Conservation (phyloP, 179 eudicot genomes). For the Beta lomatogona region DNA sequence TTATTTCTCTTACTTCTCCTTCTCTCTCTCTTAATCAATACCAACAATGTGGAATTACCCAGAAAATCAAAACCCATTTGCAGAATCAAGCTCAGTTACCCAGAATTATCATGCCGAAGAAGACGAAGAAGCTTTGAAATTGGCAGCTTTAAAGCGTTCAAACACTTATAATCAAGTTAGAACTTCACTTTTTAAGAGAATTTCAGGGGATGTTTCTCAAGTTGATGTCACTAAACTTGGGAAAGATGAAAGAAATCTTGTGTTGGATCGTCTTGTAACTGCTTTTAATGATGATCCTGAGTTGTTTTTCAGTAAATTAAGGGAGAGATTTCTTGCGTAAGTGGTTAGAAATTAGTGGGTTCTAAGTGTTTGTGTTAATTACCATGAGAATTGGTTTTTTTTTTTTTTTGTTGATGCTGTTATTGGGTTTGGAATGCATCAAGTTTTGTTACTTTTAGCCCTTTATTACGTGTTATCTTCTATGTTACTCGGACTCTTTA, state of each 20-base stretch:
- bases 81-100: constrained; percentile 20
- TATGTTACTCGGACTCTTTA: too few species aligned
- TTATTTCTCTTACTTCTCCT: neutral
- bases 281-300: constrained; percentile 52
- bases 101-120: constrained; percentile 11
- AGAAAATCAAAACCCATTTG: constrained; percentile 35
- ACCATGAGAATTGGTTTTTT: neutral
- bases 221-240: constrained; percentile 60
- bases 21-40: neutral
- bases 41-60: constrained; percentile 46
- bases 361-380: constrained; percentile 13
- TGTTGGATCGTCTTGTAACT: constrained; percentile 56
- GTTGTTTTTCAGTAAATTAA: constrained; percentile 49
- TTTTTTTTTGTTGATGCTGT: neutral
- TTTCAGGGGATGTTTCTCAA: constrained; percentile 46
- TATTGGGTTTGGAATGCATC: neutral
- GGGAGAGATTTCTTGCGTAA: constrained; percentile 67
- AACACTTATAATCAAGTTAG: constrained; percentile 59
- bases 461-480: too few species aligned
- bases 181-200: constrained; percentile 47
- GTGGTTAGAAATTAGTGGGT: constrained; percentile 25
- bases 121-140: constrained; percentile 50
- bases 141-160: constrained; percentile 55
- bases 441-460: too few species aligned
- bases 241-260: constrained; percentile 49